These are phyloP conservation scores for Umbelopsis vinacea DNA, from an alignment of 192 early-diverging fungal genomes.

Conservation along the genomic window DNA sequence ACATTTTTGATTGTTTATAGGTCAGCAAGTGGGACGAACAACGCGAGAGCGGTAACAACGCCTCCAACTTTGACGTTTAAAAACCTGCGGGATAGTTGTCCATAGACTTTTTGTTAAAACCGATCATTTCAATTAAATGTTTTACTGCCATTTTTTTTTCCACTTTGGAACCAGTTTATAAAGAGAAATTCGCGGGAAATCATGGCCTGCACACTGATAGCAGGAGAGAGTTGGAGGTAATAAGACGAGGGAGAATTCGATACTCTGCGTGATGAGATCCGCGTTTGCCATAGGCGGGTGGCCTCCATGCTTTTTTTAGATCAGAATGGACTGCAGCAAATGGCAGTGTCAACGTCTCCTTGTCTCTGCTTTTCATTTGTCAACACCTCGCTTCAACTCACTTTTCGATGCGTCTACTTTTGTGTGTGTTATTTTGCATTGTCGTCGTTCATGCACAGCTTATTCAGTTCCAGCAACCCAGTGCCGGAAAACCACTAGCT, in stretches of 20 bases:
- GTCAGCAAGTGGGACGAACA: constrained; percentile 52
- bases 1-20: constrained; percentile 29
- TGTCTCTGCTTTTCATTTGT: background rate
- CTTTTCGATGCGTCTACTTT: background rate
- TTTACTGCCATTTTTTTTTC: constrained; percentile 13
- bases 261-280: background rate
- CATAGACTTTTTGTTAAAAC: constrained; percentile 19
- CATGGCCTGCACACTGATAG: background rate
- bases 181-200: background rate
- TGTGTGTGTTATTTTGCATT: background rate
- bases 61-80: constrained; percentile 53
- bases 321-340: background rate
- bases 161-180: background rate
- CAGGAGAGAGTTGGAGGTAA: background rate
- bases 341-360: background rate
- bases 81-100: constrained; percentile 21
- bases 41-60: constrained; percentile 52
- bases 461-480: constrained; percentile 1
- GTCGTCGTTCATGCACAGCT: background rate
- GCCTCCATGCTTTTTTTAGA: too few species aligned
- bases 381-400: background rate
- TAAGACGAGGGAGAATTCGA: background rate
- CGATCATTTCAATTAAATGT: constrained; percentile 19
- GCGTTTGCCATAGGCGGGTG: background rate
- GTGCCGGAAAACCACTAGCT: background rate